phyloP scores from a whole-genome alignment of 2,329 filamentous ascomycete genomes.

The Apiospora arundinis region DNA sequence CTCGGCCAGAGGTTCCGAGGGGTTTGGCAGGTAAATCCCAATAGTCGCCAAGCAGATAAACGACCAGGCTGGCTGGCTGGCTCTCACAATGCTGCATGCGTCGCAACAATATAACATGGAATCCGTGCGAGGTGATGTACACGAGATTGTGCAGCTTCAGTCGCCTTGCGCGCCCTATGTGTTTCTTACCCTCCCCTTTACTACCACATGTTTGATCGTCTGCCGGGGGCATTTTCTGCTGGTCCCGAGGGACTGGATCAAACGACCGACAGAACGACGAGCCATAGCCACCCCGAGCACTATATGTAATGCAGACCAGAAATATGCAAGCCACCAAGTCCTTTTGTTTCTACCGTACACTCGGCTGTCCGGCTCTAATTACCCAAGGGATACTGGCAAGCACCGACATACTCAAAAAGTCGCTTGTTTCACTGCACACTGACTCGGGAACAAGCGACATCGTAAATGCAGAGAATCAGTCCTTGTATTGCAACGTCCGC shows the following conservation, averaged over 20 bases:
- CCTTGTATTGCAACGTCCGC: background rate
- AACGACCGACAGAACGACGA: background rate
- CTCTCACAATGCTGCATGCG: no score
- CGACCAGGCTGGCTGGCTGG: no score
- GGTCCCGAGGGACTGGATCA: conserved; percentile 12
- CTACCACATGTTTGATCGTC: background rate
- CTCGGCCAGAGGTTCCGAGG: no score
- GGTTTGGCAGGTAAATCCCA: no score
- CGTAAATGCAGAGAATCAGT: background rate
- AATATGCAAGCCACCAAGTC: background rate
- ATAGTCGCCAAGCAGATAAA: no score
- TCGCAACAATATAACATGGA: no score
- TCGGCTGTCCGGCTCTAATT: background rate
- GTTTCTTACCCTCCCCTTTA: background rate
- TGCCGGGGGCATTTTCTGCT: background rate
- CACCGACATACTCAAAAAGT: background rate
- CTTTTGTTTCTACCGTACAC: background rate
- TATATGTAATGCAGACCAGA: background rate
- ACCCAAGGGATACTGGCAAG: background rate
- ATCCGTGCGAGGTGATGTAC: no score
- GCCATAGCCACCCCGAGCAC: background rate
- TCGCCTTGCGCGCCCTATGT: background rate
- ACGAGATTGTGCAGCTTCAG: background rate
- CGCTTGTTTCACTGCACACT: background rate
- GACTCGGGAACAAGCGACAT: background rate